Percentiles rank a stretch among this genome's conserved stretches.
Evolutionary conservation across 2,329 filamentous ascomycete species (phyloP).

Genomic region (Aspergillus ruber): DNA sequence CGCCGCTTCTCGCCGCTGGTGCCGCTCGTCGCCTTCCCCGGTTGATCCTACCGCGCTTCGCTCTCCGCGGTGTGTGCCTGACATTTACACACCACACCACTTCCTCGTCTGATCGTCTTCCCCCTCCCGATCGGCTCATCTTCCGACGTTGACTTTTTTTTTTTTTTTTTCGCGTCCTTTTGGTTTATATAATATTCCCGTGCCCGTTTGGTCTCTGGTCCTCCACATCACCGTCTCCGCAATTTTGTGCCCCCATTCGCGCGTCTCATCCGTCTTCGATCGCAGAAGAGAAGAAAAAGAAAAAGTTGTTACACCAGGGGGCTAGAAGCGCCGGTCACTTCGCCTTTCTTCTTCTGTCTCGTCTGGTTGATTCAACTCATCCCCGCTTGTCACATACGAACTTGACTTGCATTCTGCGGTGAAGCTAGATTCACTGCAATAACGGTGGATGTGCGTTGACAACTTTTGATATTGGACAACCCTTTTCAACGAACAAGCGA

Average conservation of each 20-base stretch:
- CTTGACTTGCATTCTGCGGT: too few species aligned
- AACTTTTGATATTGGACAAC: slow-evolving; percentile 12
- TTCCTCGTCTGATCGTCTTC: not conserved
- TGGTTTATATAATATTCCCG: slow-evolving; percentile 1
- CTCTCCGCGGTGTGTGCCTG: slow-evolving; percentile 5
- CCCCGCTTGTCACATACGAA: slow-evolving; percentile 2
- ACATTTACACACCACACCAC: slow-evolving; percentile 1
- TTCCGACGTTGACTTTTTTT: not conserved
- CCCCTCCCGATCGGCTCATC: not conserved
- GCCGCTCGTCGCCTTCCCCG: slow-evolving; percentile 13
- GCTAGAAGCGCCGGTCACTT: slow-evolving; percentile 7
- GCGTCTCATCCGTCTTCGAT: slow-evolving; percentile 2
- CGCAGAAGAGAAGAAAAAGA: slow-evolving; percentile 1
- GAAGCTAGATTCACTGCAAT: slow-evolving; percentile 7
- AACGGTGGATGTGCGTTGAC: slow-evolving; percentile 29
- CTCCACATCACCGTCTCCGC: not conserved
- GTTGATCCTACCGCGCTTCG: slow-evolving; percentile 15
- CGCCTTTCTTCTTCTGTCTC: slow-evolving; percentile 8
- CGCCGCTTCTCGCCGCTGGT: slow-evolving; percentile 13
- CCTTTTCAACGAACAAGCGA: slow-evolving; percentile 24
- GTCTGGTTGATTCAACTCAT: slow-evolving; percentile 12
- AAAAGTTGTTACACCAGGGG: not conserved
- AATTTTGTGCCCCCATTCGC: not conserved
- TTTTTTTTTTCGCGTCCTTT: not conserved
- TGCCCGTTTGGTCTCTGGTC: not conserved